These are phyloP conservation scores for Allium fistulosum DNA, from an alignment of 106 monocot species.

Conservation along the genomic window DNA sequence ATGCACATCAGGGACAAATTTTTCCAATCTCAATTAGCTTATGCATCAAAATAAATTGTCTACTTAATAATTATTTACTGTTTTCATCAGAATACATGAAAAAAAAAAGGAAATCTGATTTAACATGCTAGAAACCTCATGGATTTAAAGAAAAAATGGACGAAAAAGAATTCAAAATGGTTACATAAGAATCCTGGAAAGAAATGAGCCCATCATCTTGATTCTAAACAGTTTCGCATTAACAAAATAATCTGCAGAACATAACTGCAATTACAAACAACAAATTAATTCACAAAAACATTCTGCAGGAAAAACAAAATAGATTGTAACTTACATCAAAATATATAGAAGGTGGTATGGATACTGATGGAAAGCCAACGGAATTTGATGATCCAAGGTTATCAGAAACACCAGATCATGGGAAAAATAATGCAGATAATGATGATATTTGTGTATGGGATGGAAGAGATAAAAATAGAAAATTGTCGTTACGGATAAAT, in stretches of 20 bases:
- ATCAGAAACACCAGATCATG: too few species aligned
- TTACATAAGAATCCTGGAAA: slow-evolving; percentile 3
- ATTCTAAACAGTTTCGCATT: neutral
- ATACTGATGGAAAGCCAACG: too few species aligned
- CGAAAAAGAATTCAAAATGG: neutral
- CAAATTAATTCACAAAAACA: too few species aligned
- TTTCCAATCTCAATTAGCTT: neutral
- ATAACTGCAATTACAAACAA: neutral
- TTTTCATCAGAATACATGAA: neutral
- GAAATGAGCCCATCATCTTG: slow-evolving; percentile 46
- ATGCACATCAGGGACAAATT: neutral
- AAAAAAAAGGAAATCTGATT: neutral
- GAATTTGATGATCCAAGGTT: too few species aligned
- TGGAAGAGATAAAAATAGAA: too few species aligned
- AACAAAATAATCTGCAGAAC: neutral
- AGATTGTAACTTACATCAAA: too few species aligned
- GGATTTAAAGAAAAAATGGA: neutral
- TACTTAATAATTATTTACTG: neutral
- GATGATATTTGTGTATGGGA: too few species aligned
- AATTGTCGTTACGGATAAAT: too few species aligned
- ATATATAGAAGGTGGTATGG: too few species aligned
- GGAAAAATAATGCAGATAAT: too few species aligned
- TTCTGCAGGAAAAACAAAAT: too few species aligned
- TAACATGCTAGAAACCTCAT: too few species aligned
- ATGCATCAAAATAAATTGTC: neutral